These are phyloP conservation scores for Podila horticola DNA, from an alignment of 192 early-diverging fungal genomes.

Conservation along the genomic window DNA sequence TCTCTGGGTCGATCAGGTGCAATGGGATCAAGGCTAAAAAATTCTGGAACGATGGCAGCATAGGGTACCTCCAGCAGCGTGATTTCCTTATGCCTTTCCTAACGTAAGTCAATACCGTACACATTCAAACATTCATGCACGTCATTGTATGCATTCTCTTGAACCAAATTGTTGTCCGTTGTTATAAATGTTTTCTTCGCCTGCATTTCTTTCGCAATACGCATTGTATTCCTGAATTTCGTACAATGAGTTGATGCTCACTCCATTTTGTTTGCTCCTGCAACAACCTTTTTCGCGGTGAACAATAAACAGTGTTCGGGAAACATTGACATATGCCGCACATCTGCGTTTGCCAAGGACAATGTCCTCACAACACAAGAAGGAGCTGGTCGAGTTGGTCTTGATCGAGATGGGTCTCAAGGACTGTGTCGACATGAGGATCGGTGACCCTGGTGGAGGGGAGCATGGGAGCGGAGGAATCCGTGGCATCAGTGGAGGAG, in stretches of 20 bases:
- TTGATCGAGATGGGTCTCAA: slow-evolving; percentile 70
- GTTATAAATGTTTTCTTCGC: no score
- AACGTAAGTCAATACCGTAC: slow-evolving; percentile 24
- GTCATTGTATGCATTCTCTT: neutral
- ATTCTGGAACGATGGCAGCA: slow-evolving; percentile 48
- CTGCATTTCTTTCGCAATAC: no score
- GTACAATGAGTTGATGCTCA: no score
- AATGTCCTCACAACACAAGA: slow-evolving; percentile 48
- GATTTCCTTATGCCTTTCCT: slow-evolving; percentile 51
- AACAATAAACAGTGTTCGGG: slow-evolving; percentile 74
- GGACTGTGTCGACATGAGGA: slow-evolving; percentile 73
- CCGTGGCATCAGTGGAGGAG: slow-evolving; percentile 81
- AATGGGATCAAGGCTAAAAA: slow-evolving; percentile 54
- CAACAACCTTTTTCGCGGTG: no score
- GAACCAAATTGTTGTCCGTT: no score
- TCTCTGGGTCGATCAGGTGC: slow-evolving; percentile 59
- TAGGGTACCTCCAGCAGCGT: slow-evolving; percentile 49
- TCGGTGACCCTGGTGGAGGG: slow-evolving; percentile 65
- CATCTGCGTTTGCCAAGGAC: slow-evolving; percentile 55
- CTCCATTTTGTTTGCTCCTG: no score
- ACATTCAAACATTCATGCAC: no score
- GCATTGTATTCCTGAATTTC: no score
- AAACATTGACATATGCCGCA: slow-evolving; percentile 79
- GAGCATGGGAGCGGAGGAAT: slow-evolving; percentile 47
- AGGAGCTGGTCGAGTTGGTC: slow-evolving; percentile 63